phyloP scores from a whole-genome alignment of 441 rosid genomes.

The Eugenia klotzschiana region DNA sequence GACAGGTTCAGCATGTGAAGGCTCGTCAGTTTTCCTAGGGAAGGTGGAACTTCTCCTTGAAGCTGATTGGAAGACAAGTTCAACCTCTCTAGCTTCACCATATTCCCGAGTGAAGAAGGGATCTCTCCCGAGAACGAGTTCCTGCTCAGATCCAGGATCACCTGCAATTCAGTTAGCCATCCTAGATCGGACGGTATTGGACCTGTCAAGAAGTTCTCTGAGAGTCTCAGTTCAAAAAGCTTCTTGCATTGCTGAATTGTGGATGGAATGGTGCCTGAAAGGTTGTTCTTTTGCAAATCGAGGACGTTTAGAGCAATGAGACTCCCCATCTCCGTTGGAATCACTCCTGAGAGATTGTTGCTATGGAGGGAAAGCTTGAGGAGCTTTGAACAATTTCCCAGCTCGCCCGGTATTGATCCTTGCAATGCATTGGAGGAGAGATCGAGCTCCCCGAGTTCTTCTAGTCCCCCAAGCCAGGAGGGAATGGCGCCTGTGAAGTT shows the following conservation, averaged over 20 bases:
- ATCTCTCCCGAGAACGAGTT: conserved; percentile 48
- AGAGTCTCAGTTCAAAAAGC: conserved; percentile 68
- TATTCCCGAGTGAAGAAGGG: conserved; percentile 49
- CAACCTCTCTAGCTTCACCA: conserved; percentile 53
- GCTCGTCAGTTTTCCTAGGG: conserved; percentile 64
- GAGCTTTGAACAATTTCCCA: conserved; percentile 52
- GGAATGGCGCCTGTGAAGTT: conserved; percentile 47
- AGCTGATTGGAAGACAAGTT: conserved; percentile 66
- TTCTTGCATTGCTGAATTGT: conserved; percentile 57
- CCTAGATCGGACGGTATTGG: conserved; percentile 63
- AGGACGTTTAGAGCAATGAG: conserved; percentile 64
- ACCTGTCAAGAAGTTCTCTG: conserved; percentile 54
- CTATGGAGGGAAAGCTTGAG: conserved; percentile 61
- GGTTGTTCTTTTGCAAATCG: conserved; percentile 49
- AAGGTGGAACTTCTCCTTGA: conserved; percentile 43
- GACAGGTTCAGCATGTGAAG: conserved; percentile 67
- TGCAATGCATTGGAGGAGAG: conserved; percentile 54
- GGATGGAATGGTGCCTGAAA: conserved; percentile 59
- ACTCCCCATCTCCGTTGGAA: conserved; percentile 58
- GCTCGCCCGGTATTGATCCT: conserved; percentile 47
- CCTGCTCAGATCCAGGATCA: conserved; percentile 57
- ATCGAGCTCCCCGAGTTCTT: conserved; percentile 71
- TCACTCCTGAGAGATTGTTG: conserved; percentile 47
- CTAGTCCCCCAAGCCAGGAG: conserved; percentile 57
- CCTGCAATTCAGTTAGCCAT: conserved; percentile 62